Evolutionary conservation across 352 stramenopile species (phyloP).

Genomic region (Thalassiosira ordinaria): DNA sequence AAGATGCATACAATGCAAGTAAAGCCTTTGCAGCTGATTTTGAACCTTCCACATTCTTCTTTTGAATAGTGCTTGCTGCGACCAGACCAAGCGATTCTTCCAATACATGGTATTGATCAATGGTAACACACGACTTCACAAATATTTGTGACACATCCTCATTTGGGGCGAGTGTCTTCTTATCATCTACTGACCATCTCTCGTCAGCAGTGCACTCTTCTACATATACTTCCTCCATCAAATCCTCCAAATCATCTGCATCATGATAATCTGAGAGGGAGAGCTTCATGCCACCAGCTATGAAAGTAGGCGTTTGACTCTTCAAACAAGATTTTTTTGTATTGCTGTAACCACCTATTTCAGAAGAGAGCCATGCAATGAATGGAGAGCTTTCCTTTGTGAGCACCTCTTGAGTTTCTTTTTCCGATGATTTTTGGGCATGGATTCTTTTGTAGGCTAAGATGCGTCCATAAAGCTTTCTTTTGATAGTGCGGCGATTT

Average conservation of each 20-base stretch:
- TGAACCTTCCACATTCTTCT: constrained; percentile 7
- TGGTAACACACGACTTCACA: constrained; percentile 28
- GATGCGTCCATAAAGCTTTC: constrained; percentile 70
- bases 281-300: not conserved
- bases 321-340: constrained; percentile 49
- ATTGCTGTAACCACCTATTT: constrained; percentile 19
- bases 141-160: constrained; percentile 26
- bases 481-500: constrained; percentile 48
- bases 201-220: too few relatives aligned
- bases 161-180: not conserved
- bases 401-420: constrained; percentile 31
- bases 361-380: constrained; percentile 41
- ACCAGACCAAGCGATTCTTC: constrained; percentile 38
- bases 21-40: constrained; percentile 27
- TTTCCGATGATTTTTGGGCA: constrained; percentile 18
- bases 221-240: constrained; percentile 20
- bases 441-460: constrained; percentile 69
- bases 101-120: constrained; percentile 28
- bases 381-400: constrained; percentile 59
- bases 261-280: not conserved
- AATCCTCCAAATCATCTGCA: constrained; percentile 15
- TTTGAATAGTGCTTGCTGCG: constrained; percentile 11
- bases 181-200: too few relatives aligned
- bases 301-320: constrained; percentile 10
- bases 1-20: constrained; percentile 18